These are phyloP conservation scores for Xylaria sp. DNA, from an alignment of 2,329 filamentous ascomycete species.

Conservation along the genomic window DNA sequence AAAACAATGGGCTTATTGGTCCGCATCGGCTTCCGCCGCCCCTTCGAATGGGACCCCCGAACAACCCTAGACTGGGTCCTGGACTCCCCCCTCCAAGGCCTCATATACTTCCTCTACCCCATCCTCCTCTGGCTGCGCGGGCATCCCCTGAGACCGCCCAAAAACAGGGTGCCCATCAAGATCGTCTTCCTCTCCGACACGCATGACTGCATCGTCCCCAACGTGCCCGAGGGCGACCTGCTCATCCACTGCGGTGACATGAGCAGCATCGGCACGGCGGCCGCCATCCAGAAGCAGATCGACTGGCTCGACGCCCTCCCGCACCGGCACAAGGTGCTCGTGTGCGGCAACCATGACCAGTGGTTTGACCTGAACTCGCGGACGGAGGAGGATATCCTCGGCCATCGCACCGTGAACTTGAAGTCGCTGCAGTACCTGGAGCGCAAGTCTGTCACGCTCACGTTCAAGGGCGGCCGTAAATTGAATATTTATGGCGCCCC, in stretches of 20 bases:
- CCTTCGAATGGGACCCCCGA: slow-evolving; percentile 43
- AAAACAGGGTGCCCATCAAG: slow-evolving; percentile 54
- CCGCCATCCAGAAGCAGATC: slow-evolving; percentile 74
- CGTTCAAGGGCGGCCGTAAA: slow-evolving; percentile 53
- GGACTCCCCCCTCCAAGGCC: slow-evolving; percentile 60
- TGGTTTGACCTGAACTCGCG: slow-evolving; percentile 70
- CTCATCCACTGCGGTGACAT: slow-evolving; percentile 89
- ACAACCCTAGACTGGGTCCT: slow-evolving; percentile 59
- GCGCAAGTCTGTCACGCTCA: slow-evolving; percentile 58
- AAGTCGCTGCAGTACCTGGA: slow-evolving; percentile 70
- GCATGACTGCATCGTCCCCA: slow-evolving; percentile 56
- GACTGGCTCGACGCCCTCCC: slow-evolving; percentile 74
- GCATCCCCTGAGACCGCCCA: slow-evolving; percentile 53
- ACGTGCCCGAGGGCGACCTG: slow-evolving; percentile 73
- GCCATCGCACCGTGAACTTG: slow-evolving; percentile 54
- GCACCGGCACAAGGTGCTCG: slow-evolving; percentile 73
- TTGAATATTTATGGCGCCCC: slow-evolving; percentile 76
- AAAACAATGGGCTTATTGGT: slow-evolving; percentile 41
- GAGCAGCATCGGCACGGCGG: slow-evolving; percentile 63
- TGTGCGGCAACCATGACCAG: slow-evolving; percentile 85
- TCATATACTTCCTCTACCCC: slow-evolving; percentile 59
- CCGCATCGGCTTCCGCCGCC: slow-evolving; percentile 44
- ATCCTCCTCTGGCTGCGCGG: slow-evolving; percentile 64
- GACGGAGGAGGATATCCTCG: slow-evolving; percentile 48
- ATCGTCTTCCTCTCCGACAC: slow-evolving; percentile 91